phyloP scores from a whole-genome alignment of 1,284 basidiomycete genomes.

The Malassezia equina region DNA sequence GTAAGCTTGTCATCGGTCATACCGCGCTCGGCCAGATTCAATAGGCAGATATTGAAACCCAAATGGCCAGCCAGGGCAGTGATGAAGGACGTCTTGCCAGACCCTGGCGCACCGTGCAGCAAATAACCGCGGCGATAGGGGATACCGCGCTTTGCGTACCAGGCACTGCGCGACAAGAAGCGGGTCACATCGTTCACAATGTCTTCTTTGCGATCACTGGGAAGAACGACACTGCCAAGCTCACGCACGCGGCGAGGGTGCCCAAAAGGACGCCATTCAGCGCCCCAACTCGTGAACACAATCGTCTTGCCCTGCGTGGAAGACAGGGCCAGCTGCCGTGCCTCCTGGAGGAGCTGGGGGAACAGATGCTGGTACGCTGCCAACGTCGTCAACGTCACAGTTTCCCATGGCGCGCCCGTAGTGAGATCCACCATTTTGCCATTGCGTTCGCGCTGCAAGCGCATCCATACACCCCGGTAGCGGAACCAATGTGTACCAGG shows the following conservation, averaged over 20 bases:
- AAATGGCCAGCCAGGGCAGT: constrained; percentile 87
- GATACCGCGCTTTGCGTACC: constrained; percentile 96
- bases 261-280: constrained; percentile 92
- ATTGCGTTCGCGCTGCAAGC: constrained; percentile 74
- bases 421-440: constrained; percentile 68
- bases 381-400: constrained; percentile 83
- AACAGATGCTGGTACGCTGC: constrained; percentile 75
- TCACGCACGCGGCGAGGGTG: constrained; percentile 78
- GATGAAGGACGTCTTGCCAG: constrained; percentile 96
- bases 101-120: constrained; percentile 88
- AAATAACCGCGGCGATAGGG: constrained; percentile 94
- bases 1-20: constrained; percentile 94
- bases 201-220: constrained; percentile 65
- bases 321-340: constrained; percentile 72
- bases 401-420: constrained; percentile 93
- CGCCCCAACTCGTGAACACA: constrained; percentile 90
- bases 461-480: constrained; percentile 86
- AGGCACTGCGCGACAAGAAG: constrained; percentile 73
- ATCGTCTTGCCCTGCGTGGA: constrained; percentile 88
- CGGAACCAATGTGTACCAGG: constrained; percentile 89
- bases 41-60: constrained; percentile 81
- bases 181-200: constrained; percentile 69
- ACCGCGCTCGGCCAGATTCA: constrained; percentile 92
- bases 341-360: constrained; percentile 70
- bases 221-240: constrained; percentile 80